phyloP scores from a whole-genome alignment of 83 land plant species.

The Larix sibirica region DNA sequence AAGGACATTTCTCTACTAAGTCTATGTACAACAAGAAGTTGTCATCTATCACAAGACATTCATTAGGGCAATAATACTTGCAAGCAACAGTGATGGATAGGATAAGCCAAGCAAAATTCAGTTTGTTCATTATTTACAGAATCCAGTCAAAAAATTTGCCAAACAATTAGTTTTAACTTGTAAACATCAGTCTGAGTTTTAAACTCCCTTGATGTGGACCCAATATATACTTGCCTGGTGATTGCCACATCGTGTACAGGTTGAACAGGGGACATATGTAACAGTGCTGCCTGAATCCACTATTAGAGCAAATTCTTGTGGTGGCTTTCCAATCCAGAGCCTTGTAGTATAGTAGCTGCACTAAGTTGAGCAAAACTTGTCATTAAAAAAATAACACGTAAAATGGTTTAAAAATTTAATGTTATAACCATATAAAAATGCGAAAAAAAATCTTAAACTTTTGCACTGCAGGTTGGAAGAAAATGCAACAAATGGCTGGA shows the following conservation, averaged over 20 bases:
- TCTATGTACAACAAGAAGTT: too few relatives aligned
- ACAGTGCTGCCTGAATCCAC: constrained; percentile 99
- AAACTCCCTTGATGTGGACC: not conserved
- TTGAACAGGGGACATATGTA: constrained; percentile 94
- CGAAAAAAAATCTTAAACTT: not conserved
- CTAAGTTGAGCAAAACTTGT: not conserved
- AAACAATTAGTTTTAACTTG: not conserved
- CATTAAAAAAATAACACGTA: not conserved
- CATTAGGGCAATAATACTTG: too few relatives aligned
- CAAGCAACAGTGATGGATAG: too few relatives aligned
- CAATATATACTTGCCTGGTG: constrained; percentile 68
- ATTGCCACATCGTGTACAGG: constrained; percentile 85
- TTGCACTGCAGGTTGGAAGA: not conserved
- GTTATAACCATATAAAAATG: not conserved
- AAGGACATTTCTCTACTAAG: too few relatives aligned
- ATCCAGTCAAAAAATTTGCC: too few relatives aligned
- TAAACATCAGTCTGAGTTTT: not conserved
- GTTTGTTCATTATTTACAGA: not conserved
- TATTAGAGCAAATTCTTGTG: constrained; percentile 90
- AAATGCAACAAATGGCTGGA: not conserved
- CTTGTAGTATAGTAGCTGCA: constrained; percentile 95
- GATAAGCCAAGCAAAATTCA: not conserved
- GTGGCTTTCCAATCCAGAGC: constrained; percentile 89
- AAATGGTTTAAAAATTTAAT: not conserved
- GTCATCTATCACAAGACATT: too few relatives aligned